Conservation (phyloP, 139 green algal species). For the Pycnococcus provasolii region DNA sequence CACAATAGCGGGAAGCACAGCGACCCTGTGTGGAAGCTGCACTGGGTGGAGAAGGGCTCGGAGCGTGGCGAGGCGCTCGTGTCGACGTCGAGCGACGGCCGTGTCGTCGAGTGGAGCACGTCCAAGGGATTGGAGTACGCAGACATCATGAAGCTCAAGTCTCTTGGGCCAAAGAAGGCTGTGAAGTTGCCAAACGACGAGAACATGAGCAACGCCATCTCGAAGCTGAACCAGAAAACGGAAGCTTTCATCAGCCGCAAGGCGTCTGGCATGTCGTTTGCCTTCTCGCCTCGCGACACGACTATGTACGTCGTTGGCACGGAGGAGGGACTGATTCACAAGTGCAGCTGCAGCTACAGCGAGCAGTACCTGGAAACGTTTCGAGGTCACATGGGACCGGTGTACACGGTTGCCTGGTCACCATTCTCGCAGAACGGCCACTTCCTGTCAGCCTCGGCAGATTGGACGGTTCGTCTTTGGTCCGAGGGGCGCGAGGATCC, state of each 20-base stretch:
- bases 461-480: slow-evolving; percentile 76
- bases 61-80: slow-evolving; percentile 67
- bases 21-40: slow-evolving; percentile 40
- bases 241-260: slow-evolving; percentile 65
- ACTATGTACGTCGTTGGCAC: slow-evolving; percentile 61
- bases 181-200: not conserved
- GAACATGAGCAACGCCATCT: not conserved
- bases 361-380: slow-evolving; percentile 73
- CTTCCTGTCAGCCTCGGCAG: slow-evolving; percentile 57
- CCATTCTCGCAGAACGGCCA: slow-evolving; percentile 50
- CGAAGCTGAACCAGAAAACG: slow-evolving; percentile 11
- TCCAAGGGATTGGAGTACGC: slow-evolving; percentile 55
- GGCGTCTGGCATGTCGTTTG: slow-evolving; percentile 66
- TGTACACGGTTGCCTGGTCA: slow-evolving; percentile 42
- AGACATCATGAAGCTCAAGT: slow-evolving; percentile 73
- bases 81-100: slow-evolving; percentile 72
- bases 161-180: slow-evolving; percentile 23
- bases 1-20: slow-evolving; percentile 51
- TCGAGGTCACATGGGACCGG: slow-evolving; percentile 45
- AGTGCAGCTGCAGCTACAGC: slow-evolving; percentile 64
- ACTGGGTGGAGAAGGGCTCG: slow-evolving; percentile 52
- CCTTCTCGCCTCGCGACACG: slow-evolving; percentile 54
- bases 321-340: slow-evolving; percentile 74
- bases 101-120: slow-evolving; percentile 67
- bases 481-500: slow-evolving; percentile 39